Percentiles rank a stretch among this genome's conserved stretches.
These are phyloP conservation scores for Tricholomella constricta DNA, from an alignment of 768 basidiomycete species.

Conservation along the genomic window DNA sequence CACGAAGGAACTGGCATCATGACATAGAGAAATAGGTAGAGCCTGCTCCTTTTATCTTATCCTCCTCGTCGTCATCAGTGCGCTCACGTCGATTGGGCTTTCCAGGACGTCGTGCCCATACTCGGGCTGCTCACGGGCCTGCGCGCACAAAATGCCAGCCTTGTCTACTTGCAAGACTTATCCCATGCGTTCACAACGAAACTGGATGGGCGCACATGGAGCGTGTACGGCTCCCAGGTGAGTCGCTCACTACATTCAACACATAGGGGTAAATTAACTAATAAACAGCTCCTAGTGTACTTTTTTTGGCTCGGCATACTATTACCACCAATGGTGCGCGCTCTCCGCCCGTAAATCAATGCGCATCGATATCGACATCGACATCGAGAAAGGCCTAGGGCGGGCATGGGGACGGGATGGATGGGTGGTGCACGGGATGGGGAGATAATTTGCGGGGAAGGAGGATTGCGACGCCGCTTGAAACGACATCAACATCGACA, in stretches of 20 bases:
- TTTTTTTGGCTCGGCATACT: slow-evolving; percentile 46
- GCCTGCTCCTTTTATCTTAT: neutral
- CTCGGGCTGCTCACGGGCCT: slow-evolving; percentile 35
- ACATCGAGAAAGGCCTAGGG: too few species aligned
- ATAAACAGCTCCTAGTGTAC: slow-evolving; percentile 27
- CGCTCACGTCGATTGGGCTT: neutral
- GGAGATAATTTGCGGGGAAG: too few species aligned
- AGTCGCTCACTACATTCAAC: slow-evolving; percentile 15
- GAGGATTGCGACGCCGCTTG: too few species aligned
- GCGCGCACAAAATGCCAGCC: slow-evolving; percentile 37
- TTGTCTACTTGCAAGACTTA: slow-evolving; percentile 61
- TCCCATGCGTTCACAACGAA: slow-evolving; percentile 38
- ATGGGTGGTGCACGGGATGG: too few species aligned
- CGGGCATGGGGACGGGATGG: too few species aligned
- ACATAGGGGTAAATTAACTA: too few species aligned
- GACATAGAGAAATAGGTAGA: slow-evolving; percentile 30
- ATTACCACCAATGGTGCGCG: too few species aligned
- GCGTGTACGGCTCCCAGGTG: slow-evolving; percentile 70
- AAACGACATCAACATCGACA: too few species aligned
- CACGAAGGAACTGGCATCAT: slow-evolving; percentile 42
- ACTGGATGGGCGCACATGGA: slow-evolving; percentile 51
- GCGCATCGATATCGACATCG: too few species aligned
- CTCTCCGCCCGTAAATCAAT: too few species aligned
- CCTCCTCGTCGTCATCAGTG: neutral
- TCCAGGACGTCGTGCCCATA: slow-evolving; percentile 19